Percentiles rank a stretch among this genome's conserved stretches.
phyloP scores from a whole-genome alignment of 306 rosid genomes.

The Fragaria nilgerrensis region DNA sequence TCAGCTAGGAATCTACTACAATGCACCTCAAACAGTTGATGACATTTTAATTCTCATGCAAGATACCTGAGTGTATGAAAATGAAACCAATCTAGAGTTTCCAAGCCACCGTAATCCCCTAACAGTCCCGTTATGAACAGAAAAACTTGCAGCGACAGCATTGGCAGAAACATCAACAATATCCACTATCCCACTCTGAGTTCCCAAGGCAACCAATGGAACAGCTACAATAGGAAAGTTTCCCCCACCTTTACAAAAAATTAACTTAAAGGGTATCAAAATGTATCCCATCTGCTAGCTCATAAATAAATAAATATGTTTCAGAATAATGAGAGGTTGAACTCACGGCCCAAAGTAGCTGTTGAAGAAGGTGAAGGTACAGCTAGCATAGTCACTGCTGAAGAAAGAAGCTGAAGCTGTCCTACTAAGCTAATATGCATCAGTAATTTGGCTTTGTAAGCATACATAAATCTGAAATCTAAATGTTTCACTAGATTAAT shows the following conservation, averaged over 20 bases:
- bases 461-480: background rate
- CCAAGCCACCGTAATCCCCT: slow-evolving; percentile 99
- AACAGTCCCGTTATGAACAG: slow-evolving; percentile 73
- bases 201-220: slow-evolving; percentile 98
- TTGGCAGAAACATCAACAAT: slow-evolving; percentile 91
- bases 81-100: slow-evolving; percentile 95
- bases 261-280: slow-evolving; percentile 26
- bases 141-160: slow-evolving; percentile 81
- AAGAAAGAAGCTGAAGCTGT: slow-evolving; percentile 98
- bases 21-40: slow-evolving; percentile 20
- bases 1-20: background rate
- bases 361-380: slow-evolving; percentile 93
- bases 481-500: background rate
- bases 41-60: slow-evolving; percentile 19
- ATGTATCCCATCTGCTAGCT: background rate
- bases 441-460: slow-evolving; percentile 25
- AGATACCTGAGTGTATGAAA: slow-evolving; percentile 85
- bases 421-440: slow-evolving; percentile 89
- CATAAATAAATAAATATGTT: slow-evolving; percentile 26
- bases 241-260: slow-evolving; percentile 78
- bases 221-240: slow-evolving; percentile 88
- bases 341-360: slow-evolving; percentile 97
- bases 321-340: slow-evolving; percentile 32
- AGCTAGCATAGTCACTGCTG: slow-evolving; percentile 84
- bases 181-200: slow-evolving; percentile 88